phyloP scores from a whole-genome alignment of 2,329 filamentous ascomycete species.

The Anthostomella pinea region DNA sequence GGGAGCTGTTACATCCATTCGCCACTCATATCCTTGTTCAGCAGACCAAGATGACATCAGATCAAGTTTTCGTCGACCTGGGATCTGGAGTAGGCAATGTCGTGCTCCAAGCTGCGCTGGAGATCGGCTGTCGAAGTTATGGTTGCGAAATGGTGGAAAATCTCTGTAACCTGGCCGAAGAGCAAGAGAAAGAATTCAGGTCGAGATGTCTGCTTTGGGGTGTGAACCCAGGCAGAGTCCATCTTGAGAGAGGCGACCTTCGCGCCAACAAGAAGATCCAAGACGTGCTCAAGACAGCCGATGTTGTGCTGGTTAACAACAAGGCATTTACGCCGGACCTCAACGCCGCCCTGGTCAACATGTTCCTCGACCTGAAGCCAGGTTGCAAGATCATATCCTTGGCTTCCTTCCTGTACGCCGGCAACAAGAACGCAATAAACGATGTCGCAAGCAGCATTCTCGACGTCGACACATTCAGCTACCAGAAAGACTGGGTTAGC shows the following conservation, averaged over 20 bases:
- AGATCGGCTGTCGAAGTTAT: constrained; percentile 92
- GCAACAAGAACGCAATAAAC: constrained; percentile 71
- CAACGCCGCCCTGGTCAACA: constrained; percentile 79
- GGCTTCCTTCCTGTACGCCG: constrained; percentile 85
- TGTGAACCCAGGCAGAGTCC: constrained; percentile 73
- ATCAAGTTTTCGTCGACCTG: constrained; percentile 88
- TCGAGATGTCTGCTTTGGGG: constrained; percentile 90
- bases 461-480: constrained; percentile 63
- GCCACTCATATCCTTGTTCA: constrained; percentile 76
- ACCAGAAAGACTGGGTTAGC: constrained; percentile 74
- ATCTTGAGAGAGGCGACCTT: constrained; percentile 81
- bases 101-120: constrained; percentile 86
- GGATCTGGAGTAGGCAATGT: constrained; percentile 97
- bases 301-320: constrained; percentile 98
- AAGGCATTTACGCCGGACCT: constrained; percentile 88
- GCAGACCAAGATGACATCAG: constrained; percentile 73
- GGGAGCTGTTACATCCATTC: constrained; percentile 84
- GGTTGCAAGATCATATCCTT: constrained; percentile 89
- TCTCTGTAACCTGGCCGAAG: constrained; percentile 75
- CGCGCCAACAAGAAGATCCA: constrained; percentile 68
- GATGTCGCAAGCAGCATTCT: constrained; percentile 77
- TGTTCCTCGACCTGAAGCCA: constrained; percentile 90
- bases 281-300: constrained; percentile 73
- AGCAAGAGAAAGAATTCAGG: constrained; percentile 78
- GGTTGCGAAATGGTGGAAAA: constrained; percentile 96